phyloP scores from a whole-genome alignment of 257 asterid genomes.

The Plectranthus barbatus region DNA sequence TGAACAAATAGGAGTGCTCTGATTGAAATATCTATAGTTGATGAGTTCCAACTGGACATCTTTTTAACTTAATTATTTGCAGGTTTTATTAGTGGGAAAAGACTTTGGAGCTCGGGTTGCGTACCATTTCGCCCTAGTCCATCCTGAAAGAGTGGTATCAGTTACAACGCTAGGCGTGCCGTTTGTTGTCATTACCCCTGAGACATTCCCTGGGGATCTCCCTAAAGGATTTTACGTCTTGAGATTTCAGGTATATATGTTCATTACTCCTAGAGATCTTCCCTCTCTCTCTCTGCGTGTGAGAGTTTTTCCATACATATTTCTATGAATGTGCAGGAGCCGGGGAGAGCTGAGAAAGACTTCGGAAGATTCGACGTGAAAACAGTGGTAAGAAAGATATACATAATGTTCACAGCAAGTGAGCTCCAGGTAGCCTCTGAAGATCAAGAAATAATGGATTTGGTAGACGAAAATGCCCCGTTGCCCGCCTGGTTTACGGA shows the following conservation, averaged over 20 bases:
- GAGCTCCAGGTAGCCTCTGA: conserved; percentile 37
- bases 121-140: conserved; percentile 26
- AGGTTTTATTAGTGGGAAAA: conserved; percentile 38
- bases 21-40: no score
- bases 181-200: conserved; percentile 17
- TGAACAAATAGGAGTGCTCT: no score
- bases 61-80: no score
- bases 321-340: conserved; percentile 22
- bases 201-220: not conserved
- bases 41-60: no score
- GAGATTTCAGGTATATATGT: conserved; percentile 40
- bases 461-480: conserved; percentile 37
- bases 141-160: conserved; percentile 40
- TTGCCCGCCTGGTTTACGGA: conserved; percentile 43
- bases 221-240: conserved; percentile 39
- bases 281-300: not conserved
- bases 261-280: not conserved
- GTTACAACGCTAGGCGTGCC: conserved; percentile 40
- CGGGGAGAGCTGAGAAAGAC: conserved; percentile 53
- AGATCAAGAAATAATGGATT: conserved; percentile 46
- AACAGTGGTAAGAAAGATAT: conserved; percentile 40
- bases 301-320: not conserved
- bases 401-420: conserved; percentile 36
- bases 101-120: conserved; percentile 38
- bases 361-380: conserved; percentile 39